A percentile compares a stretch with the other conserved stretches of the same genome.
These are phyloP conservation scores for Gilbertella persicaria DNA, from an alignment of 371 early-diverging fungal genomes.

Conservation along the genomic window DNA sequence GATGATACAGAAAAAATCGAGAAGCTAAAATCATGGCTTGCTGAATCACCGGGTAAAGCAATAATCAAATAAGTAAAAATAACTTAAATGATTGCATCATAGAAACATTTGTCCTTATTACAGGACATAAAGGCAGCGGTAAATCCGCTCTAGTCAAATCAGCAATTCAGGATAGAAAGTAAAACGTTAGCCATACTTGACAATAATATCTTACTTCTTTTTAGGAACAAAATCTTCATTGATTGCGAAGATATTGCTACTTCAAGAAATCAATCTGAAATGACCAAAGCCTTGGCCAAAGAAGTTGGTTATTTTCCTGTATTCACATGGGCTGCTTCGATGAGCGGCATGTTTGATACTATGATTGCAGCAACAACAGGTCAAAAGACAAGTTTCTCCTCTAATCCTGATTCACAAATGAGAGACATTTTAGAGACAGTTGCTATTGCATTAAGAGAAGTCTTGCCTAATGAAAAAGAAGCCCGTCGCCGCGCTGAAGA, in stretches of 20 bases:
- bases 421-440: constrained; percentile 63
- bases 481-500: constrained; percentile 13
- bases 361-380: constrained; percentile 85
- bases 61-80: background rate
- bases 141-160: constrained; percentile 59
- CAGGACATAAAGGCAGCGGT: constrained; percentile 65
- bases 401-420: constrained; percentile 62
- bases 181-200: background rate
- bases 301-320: constrained; percentile 84
- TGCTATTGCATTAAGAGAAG: constrained; percentile 56
- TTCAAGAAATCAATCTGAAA: constrained; percentile 70
- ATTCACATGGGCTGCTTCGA: constrained; percentile 74
- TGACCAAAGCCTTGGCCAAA: constrained; percentile 66
- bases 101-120: constrained; percentile 65
- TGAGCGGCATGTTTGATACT: constrained; percentile 75
- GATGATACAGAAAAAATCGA: constrained; percentile 65
- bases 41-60: constrained; percentile 66
- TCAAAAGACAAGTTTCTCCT: constrained; percentile 73
- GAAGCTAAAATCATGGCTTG: constrained; percentile 60
- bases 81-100: background rate
- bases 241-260: constrained; percentile 78
- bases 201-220: too few species aligned
- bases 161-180: constrained; percentile 55
- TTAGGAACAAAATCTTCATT: constrained; percentile 72
- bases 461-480: constrained; percentile 27